Evolutionary conservation across 2,329 filamentous ascomycete species (phyloP), one percentile per base, ranked within the genome.

Genomic region (Fusarium coffeatum): DNA sequence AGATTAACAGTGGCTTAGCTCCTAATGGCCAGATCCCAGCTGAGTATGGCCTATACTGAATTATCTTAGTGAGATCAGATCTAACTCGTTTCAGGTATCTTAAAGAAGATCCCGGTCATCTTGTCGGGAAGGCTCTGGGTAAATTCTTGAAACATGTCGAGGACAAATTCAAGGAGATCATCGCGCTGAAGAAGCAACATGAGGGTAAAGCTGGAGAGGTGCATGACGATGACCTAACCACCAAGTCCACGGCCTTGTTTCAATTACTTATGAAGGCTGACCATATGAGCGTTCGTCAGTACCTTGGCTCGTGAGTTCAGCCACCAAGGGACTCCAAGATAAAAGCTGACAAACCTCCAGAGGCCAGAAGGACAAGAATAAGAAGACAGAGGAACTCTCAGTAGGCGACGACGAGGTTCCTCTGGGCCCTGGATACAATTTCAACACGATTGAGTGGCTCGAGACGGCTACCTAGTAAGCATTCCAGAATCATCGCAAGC

Each of bases 221-320:
- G 18, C 30, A 49, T 27, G 42, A 40, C 20, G 28, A 16, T 25
- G 10, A 30, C 2, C 28, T 30, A 3, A 28, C 6, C 10, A 12
- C 18, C 5, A 32, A 43, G 22, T 20, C 48, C 8, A 23, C n/a
- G 28, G 27, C 5, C 0, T 32, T 72, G 1, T 71, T 65, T 37
- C 5, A 53, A 3, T 50, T 50, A 1, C 32, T 72, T 5, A 71
- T 69, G 68, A 34, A 34, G 10, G 61, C 59, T 1, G 69, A 72
- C 5, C 47, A 63, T 16, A 55, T 60, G 54, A 72, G 69, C 20
- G 53, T 62, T 18, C 66, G 69, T 0, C 68, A 72, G 32, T 72
- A 47, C 16, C 69, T 72, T 46, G 49, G 51, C 20, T 59, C 68
- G 69, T 69, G 15, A 72, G 28, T 27, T 27, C 3, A 27, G 25